Evolutionary conservation across 2,329 filamentous ascomycete species (phyloP), one percentile per base, ranked within the genome.

Genomic region (Sordariomycetes sp.): DNA sequence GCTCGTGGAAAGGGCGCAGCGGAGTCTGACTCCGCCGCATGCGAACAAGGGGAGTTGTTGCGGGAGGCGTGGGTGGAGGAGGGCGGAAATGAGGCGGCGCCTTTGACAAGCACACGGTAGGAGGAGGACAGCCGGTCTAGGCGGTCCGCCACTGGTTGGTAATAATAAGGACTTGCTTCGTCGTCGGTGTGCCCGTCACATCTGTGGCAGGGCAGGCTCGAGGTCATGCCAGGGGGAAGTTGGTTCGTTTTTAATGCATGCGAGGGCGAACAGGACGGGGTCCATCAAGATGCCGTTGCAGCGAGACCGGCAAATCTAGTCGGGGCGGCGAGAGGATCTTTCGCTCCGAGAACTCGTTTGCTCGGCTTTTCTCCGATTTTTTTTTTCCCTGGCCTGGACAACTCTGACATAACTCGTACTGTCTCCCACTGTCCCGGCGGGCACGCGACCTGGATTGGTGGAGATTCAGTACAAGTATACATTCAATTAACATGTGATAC

Each of bases 11-110:
- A 63, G 66, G 69, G 70, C 76, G 76, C 77, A 74, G 77, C 75
- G 77, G 80, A 80, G 78, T 69, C 64, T 62, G 66, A 70, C 75
- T 79, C 79, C 76, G 74, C 80, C 74, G 76, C 81, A 84, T 83
- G 65, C 45, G 45, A 50, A 50, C 45, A 20, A 50, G 45, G 45
- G 20, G 45, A 24, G 45, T 50, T 24, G 45, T 22, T 48, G 36
- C 36, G 51, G 35, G 48, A 35, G 56, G 56, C 32, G 25, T 52
- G 55, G 55, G 45, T 28, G 50, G 32, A 28, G 45, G 45, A 50
- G 20, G 45, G 45, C 20, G 45, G 45, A 50, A 50, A 22, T 22
- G 8, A 22, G 45, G 50, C 28, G 45, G 50, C 28, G 50, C 10
- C 25, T 10, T 35, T 24, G 54, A 57, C 22, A n/a, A 57, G 55